phyloP scores from a whole-genome alignment of 106 monocot genomes.

The Phalaenopsis aphrodite region DNA sequence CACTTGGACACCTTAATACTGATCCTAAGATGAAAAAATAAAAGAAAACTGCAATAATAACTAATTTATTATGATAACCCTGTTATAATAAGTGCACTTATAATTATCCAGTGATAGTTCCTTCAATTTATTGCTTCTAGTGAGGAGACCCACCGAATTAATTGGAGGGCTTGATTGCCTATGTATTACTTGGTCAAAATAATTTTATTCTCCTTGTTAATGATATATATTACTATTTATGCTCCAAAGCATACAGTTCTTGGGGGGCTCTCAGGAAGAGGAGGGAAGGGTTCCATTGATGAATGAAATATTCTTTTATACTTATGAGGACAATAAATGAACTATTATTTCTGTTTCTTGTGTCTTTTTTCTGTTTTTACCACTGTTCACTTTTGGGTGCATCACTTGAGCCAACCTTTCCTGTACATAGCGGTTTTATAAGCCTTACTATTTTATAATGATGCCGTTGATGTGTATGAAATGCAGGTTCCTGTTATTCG shows the following conservation, averaged over 20 bases:
- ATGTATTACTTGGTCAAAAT: not conserved
- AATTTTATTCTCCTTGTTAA: not conserved
- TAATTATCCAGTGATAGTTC: too few relatives aligned
- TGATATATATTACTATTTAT: not conserved
- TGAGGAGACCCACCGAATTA: not conserved
- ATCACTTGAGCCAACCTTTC: not conserved
- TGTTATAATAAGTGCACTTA: too few relatives aligned
- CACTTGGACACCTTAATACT: too few relatives aligned
- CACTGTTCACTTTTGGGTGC: not conserved
- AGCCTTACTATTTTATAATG: not conserved
- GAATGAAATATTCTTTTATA: too few relatives aligned
- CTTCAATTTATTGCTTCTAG: not conserved
- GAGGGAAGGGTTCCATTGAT: not conserved
- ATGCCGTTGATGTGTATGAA: not conserved
- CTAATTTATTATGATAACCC: too few relatives aligned
- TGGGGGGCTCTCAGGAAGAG: too few relatives aligned
- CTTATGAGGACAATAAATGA: not conserved
- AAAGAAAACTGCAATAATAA: too few relatives aligned
- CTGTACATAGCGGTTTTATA: not conserved
- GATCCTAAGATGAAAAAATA: too few relatives aligned
- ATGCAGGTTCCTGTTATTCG: slow-evolving; percentile 63
- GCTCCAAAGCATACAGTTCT: not conserved
- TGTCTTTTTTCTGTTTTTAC: not conserved
- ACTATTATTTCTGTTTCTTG: not conserved
- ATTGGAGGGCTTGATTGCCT: not conserved